Evolutionary conservation across 1,284 basidiomycete species (phyloP), one percentile per base, ranked within the genome.

Genomic region (Malassezia brasiliensis): DNA sequence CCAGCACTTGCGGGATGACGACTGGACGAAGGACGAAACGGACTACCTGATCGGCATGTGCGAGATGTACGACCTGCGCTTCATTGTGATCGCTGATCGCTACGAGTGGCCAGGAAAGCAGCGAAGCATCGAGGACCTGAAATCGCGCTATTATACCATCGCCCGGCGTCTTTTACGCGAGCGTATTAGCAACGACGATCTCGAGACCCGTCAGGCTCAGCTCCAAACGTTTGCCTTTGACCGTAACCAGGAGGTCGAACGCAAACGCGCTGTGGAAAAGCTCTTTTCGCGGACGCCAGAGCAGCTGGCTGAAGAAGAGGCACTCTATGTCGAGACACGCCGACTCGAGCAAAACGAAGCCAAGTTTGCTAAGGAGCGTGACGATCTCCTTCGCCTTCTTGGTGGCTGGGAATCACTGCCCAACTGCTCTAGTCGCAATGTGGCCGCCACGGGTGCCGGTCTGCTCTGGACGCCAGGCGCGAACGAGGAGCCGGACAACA

Each of bases 21-120:
- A 86, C 56, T 98, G 94, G 94, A 83, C 88, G 0, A 86, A 86
- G 63, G 88, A 91, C 67, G 91, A 98, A 77, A 96, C 94, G 0
- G 86, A 90, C 70, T 90, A 96, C 70, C 80, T 99, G 0, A 93
- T 98, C 76, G 78, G 79, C 6, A 76, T 96, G 14, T 84, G 87
- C 17, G 79, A 82, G 45, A 82, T 86, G 50, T 98, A 87, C 65
- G 93, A 96, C 75, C 79, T 85, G 17, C 82, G 94, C 46, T 98
- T 93, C 80, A 85, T 89, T 69, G 81, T 98, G 59, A 84, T 93
- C 11, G 80, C 86, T 54, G 94, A 98, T 75, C 83, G 94, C 30
- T 98, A 94, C 75, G 84, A 87, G 10, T 89, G 77, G 63, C 63
- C 35, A 4, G 17, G 42, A 50, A 63, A 22, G 40, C 10, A 50